These are phyloP conservation scores for Clavispora carvajalis DNA, from an alignment of 805 yeast species.

Conservation along the genomic window DNA sequence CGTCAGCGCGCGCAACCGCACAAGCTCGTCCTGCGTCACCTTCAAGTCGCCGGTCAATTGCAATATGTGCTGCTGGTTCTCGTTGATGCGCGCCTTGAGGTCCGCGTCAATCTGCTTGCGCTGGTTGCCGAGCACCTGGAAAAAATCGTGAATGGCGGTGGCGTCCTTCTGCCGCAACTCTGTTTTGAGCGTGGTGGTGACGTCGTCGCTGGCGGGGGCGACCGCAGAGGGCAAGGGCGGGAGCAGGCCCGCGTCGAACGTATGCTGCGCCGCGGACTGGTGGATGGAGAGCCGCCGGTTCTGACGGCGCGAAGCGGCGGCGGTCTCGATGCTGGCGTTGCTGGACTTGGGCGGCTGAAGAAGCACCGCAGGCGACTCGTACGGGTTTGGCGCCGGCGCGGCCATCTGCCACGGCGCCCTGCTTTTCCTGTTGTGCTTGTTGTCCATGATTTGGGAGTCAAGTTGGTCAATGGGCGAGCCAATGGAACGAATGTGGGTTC, in stretches of 20 bases:
- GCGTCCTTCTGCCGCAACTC: slow-evolving; percentile 65
- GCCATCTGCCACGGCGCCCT: slow-evolving; percentile 38
- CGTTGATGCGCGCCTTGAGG: slow-evolving; percentile 53
- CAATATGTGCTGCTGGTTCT: slow-evolving; percentile 58
- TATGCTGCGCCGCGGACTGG: slow-evolving; percentile 10
- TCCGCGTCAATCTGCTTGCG: slow-evolving; percentile 49
- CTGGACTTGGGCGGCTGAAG: not conserved
- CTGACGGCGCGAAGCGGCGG: slow-evolving; percentile 10
- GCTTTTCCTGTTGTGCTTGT: slow-evolving; percentile 34
- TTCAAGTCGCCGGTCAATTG: slow-evolving; percentile 56
- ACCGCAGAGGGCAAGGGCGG: slow-evolving; percentile 13
- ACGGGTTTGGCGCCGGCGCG: slow-evolving; percentile 5
- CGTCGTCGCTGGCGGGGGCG: slow-evolving; percentile 24
- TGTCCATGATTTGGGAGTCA: slow-evolving; percentile 21
- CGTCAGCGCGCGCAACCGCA: slow-evolving; percentile 55
- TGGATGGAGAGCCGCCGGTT: slow-evolving; percentile 17
- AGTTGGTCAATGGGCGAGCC: not conserved
- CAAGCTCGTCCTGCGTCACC: slow-evolving; percentile 60
- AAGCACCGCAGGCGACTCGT: slow-evolving; percentile 3
- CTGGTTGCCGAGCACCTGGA: slow-evolving; percentile 46
- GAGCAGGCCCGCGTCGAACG: slow-evolving; percentile 7
- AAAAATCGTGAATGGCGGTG: slow-evolving; percentile 64
- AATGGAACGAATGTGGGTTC: no score
- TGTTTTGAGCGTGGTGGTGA: slow-evolving; percentile 16
- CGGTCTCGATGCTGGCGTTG: slow-evolving; percentile 3